These are phyloP conservation scores for Aureobasidium sp. DNA, from an alignment of 2,329 filamentous ascomycete species.

Conservation along the genomic window DNA sequence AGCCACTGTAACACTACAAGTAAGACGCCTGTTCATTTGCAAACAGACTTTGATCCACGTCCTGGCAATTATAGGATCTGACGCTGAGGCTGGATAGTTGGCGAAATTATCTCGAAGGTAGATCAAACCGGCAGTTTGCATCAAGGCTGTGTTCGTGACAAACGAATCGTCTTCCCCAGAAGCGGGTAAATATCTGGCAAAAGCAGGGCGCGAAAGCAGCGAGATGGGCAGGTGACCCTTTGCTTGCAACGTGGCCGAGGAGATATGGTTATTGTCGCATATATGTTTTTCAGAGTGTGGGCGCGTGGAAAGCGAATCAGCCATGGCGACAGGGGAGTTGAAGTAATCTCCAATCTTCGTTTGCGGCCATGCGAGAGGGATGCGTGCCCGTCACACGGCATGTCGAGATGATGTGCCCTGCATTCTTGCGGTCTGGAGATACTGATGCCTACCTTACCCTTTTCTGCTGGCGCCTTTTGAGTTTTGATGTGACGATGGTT, in stretches of 20 bases:
- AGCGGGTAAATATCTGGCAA: not conserved
- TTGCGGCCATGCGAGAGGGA: not conserved
- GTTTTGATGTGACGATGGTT: not conserved
- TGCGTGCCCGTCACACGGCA: constrained; percentile 1
- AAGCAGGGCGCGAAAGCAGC: not conserved
- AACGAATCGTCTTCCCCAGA: not conserved
- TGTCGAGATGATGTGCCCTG: not conserved
- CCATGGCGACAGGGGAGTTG: not conserved
- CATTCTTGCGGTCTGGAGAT: not conserved
- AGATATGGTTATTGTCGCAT: not conserved
- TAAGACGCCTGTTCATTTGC: not conserved
- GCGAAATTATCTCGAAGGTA: not conserved
- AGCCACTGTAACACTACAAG: not conserved
- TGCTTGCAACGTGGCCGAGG: constrained; percentile 4
- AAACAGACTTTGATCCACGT: not conserved
- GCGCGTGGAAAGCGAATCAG: constrained; percentile 3
- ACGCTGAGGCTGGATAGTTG: not conserved
- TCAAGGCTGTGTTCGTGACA: not conserved
- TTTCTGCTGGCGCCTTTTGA: not conserved
- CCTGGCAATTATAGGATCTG: not conserved
- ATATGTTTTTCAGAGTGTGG: not conserved
- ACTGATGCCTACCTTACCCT: not conserved
- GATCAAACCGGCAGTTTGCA: constrained; percentile 5
- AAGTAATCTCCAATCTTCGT: not conserved
- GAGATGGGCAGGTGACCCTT: constrained; percentile 5